Base-by-base conservation (phyloP, 1,284 basidiomycete species). In the Leccinum huronense region DNA sequence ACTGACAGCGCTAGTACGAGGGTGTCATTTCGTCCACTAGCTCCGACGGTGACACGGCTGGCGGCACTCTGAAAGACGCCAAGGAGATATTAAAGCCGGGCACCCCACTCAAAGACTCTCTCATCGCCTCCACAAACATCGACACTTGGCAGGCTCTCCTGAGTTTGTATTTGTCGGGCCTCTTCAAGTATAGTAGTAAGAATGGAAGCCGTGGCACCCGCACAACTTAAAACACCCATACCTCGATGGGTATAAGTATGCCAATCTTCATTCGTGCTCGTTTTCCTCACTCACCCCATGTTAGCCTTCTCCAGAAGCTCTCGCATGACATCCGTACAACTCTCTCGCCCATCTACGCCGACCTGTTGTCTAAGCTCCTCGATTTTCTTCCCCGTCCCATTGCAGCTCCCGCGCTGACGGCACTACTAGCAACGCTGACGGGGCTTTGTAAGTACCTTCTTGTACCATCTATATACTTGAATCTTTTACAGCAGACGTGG, bases 321-420 rank as follows among this genome's bases (percentile, higher is more conserved):
- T 79, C 84, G 2, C 86, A 91, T 67, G 91, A 94, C 73, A 81
- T 94, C 27, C 88, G 90, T 14, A 85, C 84, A 5, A 90, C 90
- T 0, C 73, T 93, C 5, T 78, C 81, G 0, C 87, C 89, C 0
- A 77, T 81, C 4, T 92, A 90, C 68, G 72, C 78, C 4, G 73
- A 80, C 16, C 70, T 93, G 1, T 77, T 92, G 9, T 70, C 78
- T 30, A 78, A 78, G 10, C 80, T 91, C 1, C 79, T 90, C 27
- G 72, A 72, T 6, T 83, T 91, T 58, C 83, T 95, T 58, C 78
- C 83, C 1, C 83, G 83, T 14, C 79, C 82, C 5, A 83, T 88
- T 58, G 80, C 84, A 31, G 78, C 86, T 9, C 80, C 85, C 9
- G 84, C 87, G 1, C 80, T 93, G 5, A 86, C 87, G 0, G 73